Evolutionary conservation across 371 early-diverging fungal species (phyloP), one percentile per base, ranked within the genome.

Genomic region (Caulochytrium protostelioides): DNA sequence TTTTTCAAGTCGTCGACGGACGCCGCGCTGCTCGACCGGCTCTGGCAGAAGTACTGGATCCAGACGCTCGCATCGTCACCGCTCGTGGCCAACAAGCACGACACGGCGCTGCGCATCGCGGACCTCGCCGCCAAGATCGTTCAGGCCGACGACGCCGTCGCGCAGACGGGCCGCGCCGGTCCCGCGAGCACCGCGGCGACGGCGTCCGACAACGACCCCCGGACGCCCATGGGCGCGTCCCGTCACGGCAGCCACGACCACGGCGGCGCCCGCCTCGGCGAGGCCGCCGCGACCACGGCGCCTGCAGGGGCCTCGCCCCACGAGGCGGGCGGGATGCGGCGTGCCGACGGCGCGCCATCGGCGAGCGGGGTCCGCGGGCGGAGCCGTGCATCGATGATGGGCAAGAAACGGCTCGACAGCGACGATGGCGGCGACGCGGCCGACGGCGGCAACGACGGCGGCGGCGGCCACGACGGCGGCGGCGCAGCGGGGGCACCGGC

Each of bases 11-110:
- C 94, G 13, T 52, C 62, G 3, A 51, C 84, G 33, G 97, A 95
- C 57, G 63, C 63, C 3, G 62, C 74, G 22, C 55, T 95, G 30
- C 50, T 95, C 32, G 87, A 90, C 37, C 66, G 74, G 30, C 68
- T 95, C 37, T 92, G 92, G 92, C 76, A 82, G 44, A 84, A 89
- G 54, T 90, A 90, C 57, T 92, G 97, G 97, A 72, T 83, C 20
- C 78, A 80, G 47, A 91, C 90, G 1, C 62, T 95, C 19, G 76
- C 87, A 4, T 80, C 83, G 50, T 82, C 84, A 0, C 73, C 86
- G 8, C 60, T 94, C n/a, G 55, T 86, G 21, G 71, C 83, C 81
- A 81, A 81, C 49, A 74, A 81, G 12, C 79, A 76, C 2, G 80
- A 80, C 47, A 66, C 69, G 15, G 65, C 79, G 4, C 60, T 62